Base-by-base conservation (phyloP, 345 rosid genomes). In the Pistacia vera region DNA sequence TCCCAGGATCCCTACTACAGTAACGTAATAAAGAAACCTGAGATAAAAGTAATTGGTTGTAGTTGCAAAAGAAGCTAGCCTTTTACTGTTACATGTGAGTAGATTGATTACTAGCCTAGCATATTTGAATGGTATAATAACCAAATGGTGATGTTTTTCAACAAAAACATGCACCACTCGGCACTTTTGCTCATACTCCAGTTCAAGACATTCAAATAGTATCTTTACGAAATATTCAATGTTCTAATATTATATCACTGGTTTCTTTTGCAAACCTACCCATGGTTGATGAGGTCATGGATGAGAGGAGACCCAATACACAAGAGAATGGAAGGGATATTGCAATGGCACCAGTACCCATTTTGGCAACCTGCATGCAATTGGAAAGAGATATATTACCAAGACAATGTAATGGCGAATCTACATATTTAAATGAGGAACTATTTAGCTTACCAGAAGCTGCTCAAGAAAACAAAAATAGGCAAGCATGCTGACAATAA, bases 381-480 rank as follows among this genome's bases (percentile, higher is more conserved):
- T 30, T 30, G 33, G 2, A 54, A 66, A 64, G 3, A 41, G 62
- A 73, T 30, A 30, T 35, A 61, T 57, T 25, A 51, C 49, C 52
- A 20, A 70, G 64, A 30, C 57, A 25, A 35, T 18, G 25, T 56
- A 36, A 72, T 38, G 63, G 44, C 20, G 60, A 68, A 70, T 62
- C 56, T 56, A 38, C 18, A 38, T 63, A 55, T 76, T 22, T 58
- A 51, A 44, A 44, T 8, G 56, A 13, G 62, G 28, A 71, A 68
- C 49, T 3, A 60, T 28, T 63, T 46, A 77, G 58, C 83, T 75
- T 87, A 93, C 98, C 96, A 95, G 74, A 20, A 91, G 96, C 83
- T 95, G 98, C 86, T 95, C 99, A 0, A 95, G 96, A 83, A 90
- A 93, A 75, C 99, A 95, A 79, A 95, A 95, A 85, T 93, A 95